Conservation (phyloP, 352 stramenopile species). For the Phytophthora tubulina region DNA sequence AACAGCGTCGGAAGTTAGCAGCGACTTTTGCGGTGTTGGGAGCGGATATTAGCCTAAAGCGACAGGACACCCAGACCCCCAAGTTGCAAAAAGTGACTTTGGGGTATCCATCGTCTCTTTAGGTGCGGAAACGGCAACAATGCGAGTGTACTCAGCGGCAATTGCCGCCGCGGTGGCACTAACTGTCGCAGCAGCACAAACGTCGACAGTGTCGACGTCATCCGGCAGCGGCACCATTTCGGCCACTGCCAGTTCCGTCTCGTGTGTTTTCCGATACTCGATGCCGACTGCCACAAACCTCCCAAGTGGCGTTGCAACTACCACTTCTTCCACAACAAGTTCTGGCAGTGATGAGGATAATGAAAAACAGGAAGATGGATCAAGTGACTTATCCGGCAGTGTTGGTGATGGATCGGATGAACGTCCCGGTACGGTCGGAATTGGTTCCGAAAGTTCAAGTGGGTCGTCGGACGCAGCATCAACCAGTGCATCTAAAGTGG, state of each 20-base stretch:
- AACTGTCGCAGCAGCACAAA: conserved; percentile 41
- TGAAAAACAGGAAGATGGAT: conserved; percentile 2
- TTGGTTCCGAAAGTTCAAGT: conserved; percentile 27
- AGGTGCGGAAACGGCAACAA: conserved; percentile 15
- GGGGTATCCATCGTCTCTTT: conserved; percentile 14
- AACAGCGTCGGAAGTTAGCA: conserved; percentile 1
- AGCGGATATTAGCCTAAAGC: conserved; percentile 26
- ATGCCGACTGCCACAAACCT: conserved; percentile 66
- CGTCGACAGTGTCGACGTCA: conserved; percentile 47
- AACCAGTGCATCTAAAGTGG: not conserved
- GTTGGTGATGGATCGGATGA: conserved; percentile 31
- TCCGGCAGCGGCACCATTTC: conserved; percentile 45
- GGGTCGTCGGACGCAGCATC: conserved; percentile 6
- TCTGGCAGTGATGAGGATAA: conserved; percentile 32
- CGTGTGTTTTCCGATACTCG: conserved; percentile 64
- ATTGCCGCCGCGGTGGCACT: conserved; percentile 24
- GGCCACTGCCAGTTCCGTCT: conserved; percentile 33
- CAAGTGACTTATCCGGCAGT: conserved; percentile 30
- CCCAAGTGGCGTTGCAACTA: conserved; percentile 41
- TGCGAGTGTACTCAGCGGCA: conserved; percentile 31
- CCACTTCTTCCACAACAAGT: conserved; percentile 17
- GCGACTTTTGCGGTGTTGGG: conserved; percentile 5
- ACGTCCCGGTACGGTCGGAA: conserved; percentile 10
- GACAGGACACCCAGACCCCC: conserved; percentile 17
- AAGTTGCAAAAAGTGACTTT: conserved; percentile 1